These are phyloP conservation scores for Akebia trifoliata DNA, from an alignment of 164 flowering plant genomes.

Conservation along the genomic window DNA sequence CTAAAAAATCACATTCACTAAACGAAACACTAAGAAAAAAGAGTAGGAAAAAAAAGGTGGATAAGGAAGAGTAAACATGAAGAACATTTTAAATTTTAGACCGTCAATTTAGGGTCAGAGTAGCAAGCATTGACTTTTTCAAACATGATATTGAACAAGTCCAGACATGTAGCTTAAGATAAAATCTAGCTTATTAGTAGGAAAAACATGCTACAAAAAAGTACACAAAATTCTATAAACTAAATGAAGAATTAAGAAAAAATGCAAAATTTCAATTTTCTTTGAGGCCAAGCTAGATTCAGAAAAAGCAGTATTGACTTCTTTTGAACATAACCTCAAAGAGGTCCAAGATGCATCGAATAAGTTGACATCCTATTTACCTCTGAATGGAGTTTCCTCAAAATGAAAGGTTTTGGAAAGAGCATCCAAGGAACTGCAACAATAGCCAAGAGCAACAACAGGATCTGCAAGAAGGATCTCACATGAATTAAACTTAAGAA, in stretches of 20 bases:
- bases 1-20: background rate
- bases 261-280: constrained; percentile 1
- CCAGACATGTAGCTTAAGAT: too few species aligned
- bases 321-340: background rate
- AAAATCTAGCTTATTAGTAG: too few species aligned
- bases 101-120: too few species aligned
- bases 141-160: too few species aligned
- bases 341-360: background rate
- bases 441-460: constrained; percentile 66
- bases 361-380: constrained; percentile 23
- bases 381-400: constrained; percentile 71
- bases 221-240: too few species aligned
- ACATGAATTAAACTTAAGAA: constrained; percentile 7
- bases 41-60: background rate
- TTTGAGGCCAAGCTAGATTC: background rate
- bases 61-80: constrained; percentile 3
- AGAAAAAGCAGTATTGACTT: background rate
- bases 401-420: constrained; percentile 87
- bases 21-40: background rate
- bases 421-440: constrained; percentile 99
- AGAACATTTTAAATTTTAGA: background rate
- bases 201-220: too few species aligned
- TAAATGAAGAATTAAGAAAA: too few species aligned
- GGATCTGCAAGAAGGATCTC: constrained; percentile 47
- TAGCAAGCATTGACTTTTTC: too few species aligned